These are phyloP conservation scores for Calonectria pauciramosa DNA, from an alignment of 2,329 filamentous ascomycete genomes.

Conservation along the genomic window DNA sequence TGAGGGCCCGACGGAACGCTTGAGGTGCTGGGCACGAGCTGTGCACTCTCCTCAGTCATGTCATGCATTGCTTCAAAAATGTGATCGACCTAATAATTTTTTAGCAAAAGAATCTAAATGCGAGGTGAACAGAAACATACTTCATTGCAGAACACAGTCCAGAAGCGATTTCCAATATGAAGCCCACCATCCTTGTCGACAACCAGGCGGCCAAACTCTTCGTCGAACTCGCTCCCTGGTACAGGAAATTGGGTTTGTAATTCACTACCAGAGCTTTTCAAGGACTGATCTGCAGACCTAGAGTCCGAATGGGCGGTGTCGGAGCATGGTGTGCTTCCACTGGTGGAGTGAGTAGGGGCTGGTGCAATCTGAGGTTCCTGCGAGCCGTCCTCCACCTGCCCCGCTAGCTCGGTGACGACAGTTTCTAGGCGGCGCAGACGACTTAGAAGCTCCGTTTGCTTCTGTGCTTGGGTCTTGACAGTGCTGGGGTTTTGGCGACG, in stretches of 20 bases:
- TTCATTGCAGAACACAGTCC: constrained; percentile 50
- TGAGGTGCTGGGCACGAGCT: constrained; percentile 13
- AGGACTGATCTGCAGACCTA: constrained; percentile 22
- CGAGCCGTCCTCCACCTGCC: constrained; percentile 46
- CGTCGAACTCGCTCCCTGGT: constrained; percentile 39
- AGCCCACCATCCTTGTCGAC: constrained; percentile 42
- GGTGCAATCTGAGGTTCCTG: neutral
- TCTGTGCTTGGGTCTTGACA: constrained; percentile 42
- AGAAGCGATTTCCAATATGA: constrained; percentile 49
- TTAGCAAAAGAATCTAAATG: no score
- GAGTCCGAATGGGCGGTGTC: constrained; percentile 22
- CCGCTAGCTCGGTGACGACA: constrained; percentile 49
- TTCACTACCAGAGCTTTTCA: constrained; percentile 18
- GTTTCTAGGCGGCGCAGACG: constrained; percentile 47
- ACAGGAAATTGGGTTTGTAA: constrained; percentile 10
- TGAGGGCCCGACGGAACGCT: constrained; percentile 16
- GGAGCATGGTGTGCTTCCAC: constrained; percentile 4
- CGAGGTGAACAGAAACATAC: constrained; percentile 19
- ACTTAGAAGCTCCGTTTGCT: constrained; percentile 47
- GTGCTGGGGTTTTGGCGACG: constrained; percentile 37
- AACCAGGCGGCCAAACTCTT: constrained; percentile 49
- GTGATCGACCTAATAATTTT: constrained; percentile 47
- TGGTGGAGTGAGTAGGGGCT: neutral
- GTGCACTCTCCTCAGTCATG: constrained; percentile 24
- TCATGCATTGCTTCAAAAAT: constrained; percentile 49